Conservation (phyloP, 2,329 filamentous ascomycete genomes). For the Helotiales sp. region DNA sequence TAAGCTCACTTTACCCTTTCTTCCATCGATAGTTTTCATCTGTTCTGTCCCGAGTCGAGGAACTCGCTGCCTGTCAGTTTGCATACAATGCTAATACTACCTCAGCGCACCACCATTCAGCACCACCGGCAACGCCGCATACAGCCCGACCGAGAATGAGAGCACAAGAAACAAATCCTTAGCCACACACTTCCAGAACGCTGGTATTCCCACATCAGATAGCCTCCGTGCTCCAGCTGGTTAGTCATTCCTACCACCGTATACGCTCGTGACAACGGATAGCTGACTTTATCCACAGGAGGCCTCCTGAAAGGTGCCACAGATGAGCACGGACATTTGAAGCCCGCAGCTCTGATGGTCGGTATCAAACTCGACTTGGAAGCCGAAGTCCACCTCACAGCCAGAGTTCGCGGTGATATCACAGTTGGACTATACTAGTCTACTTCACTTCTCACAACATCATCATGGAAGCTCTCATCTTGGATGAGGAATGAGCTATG, state of each 20-base stretch:
- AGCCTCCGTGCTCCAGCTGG: conserved; percentile 41
- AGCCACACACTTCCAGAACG: conserved; percentile 23
- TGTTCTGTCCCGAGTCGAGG: too few relatives aligned
- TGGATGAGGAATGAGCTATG: not conserved
- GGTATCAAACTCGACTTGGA: conserved; percentile 65
- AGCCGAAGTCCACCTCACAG: conserved; percentile 62
- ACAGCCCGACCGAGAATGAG: conserved; percentile 40
- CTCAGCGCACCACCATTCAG: conserved; percentile 20
- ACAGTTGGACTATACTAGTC: conserved; percentile 55
- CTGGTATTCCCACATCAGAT: conserved; percentile 38
- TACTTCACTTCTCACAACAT: not conserved
- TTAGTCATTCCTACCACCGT: conserved; percentile 14
- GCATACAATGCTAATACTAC: conserved; percentile 10
- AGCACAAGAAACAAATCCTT: conserved; percentile 39
- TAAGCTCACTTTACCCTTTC: conserved; percentile 5
- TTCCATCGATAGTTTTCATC: conserved; percentile 15
- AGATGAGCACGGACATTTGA: conserved; percentile 57
- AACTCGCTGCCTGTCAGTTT: not conserved
- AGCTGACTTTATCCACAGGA: conserved; percentile 36
- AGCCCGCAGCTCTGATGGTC: conserved; percentile 57
- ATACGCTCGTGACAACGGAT: not conserved
- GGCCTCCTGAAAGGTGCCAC: conserved; percentile 57
- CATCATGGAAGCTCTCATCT: not conserved
- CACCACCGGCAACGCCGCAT: conserved; percentile 35
- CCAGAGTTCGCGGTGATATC: conserved; percentile 60